Base-by-base conservation (phyloP, 257 asterid genomes). In the Plectranthus barbatus region DNA sequence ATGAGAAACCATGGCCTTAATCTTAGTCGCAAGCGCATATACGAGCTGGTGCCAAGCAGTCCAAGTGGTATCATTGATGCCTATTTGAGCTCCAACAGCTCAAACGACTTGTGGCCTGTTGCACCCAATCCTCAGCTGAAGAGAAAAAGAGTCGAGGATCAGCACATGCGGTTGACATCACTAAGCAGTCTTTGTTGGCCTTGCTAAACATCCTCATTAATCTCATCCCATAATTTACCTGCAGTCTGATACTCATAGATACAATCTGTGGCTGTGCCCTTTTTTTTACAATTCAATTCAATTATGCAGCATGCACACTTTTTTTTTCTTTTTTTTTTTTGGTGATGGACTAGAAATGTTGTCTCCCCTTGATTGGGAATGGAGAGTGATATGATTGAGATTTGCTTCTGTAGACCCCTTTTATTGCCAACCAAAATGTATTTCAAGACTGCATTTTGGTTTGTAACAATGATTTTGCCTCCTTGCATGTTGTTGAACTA, bases 1-100 rank as follows among this genome's bases (percentile, higher is more conserved):
- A 33, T 56, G 39, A 61, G 68, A 4, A 69, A 66, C 34, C 44
- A 53, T 26, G 62, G 73, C 61, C 58, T 13, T 47, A 50, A 34
- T 6, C 46, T 57, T 56, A n/a, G 50, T 74, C 68, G n/a, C 52
- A 81, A 75, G 34, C 83, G 84, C 61, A 75, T 64, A 41, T 70
- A 17, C 11, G 76, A 45, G 41, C 6, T 72, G 4, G 47, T 63
- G 0, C 82, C 84, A 1, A 62, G 78, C 50, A 81, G 87, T 33
- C 87, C 87, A 17, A 73, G 77, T 51, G 84, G 87, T 37, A 77
- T 81, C 0, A 66, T 81, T 7, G 87, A 81, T 59, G 79, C 80
- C 18, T 78, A 81, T 70, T 76, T 81, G 62, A 67, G 73, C 71
- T 75, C 73, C 2, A 82, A 78, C 33, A 73, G 78, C 68, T 81